Evolutionary conservation across 2,329 filamentous ascomycete species (phyloP), one percentile per base, ranked within the genome.

Genomic region (Curvularia sp.): DNA sequence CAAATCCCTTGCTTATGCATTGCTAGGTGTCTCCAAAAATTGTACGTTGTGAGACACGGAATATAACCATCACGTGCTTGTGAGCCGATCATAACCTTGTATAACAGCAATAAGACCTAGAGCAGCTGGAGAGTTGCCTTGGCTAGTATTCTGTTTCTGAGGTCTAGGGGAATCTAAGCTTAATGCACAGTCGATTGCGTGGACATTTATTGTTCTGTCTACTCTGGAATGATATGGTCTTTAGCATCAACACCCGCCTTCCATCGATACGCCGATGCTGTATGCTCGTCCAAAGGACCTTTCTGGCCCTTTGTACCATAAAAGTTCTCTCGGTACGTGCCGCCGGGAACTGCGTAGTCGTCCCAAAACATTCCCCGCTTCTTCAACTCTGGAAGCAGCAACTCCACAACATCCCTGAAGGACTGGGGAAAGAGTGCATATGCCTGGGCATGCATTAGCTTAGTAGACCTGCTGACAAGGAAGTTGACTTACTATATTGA

Each of bases 351-450:
- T 6, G 81, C 79, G 65, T 83, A 84, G 43, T 82, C 79, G 18
- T 82, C 74, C 77, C 78, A 86, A 71, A 88, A 87, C 5, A 88
- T 69, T 0, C 87, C 86, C 22, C 88, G 79, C 10, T 77, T 78
- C 28, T 81, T 82, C 18, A 91, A 78, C 65, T 90, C 89, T 0
- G 88, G 89, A 1, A 91, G 71, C 6, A 91, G 74, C 1, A 88
- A 78, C 26, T 90, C 86, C 41, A 87, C 83, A 12, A 91, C 85
- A 63, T 91, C 88, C 58, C 87, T 84, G 76, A 90, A 91, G 0
- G 86, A 87, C 56, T 85, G 83, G 0, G 88, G 88, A 66, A 88
- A 88, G n/a, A 89, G 76, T 0, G 86, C 85, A 62, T 91, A 90
- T 1, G 85, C 86, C 77, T 75, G 41, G 26, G 7, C 8, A 35